Evolutionary conservation across 345 rosid species (phyloP).

Genomic region (Euphorbia peplus): DNA sequence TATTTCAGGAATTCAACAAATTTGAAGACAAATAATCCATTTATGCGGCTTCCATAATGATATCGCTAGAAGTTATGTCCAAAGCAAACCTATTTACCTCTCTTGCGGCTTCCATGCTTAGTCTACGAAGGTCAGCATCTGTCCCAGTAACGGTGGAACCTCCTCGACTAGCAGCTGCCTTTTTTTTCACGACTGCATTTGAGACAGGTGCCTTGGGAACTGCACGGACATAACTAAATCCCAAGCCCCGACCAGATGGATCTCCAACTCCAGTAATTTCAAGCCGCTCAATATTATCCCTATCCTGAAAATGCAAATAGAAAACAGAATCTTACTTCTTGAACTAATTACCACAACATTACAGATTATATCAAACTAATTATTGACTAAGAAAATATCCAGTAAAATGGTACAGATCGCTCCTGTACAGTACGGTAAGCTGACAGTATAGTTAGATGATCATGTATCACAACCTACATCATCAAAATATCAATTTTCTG

Average conservation of each 20-base stretch:
- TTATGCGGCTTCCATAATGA: not conserved
- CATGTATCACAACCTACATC: not conserved
- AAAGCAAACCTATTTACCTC: slow-evolving; percentile 52
- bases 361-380: not conserved
- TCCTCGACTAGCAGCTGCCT: slow-evolving; percentile 79
- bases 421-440: not conserved
- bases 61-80: not conserved
- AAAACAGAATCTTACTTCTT: not conserved
- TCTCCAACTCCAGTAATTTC: slow-evolving; percentile 99
- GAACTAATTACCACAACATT: not conserved
- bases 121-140: slow-evolving; percentile 97
- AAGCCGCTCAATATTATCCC: slow-evolving; percentile 92
- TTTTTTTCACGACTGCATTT: slow-evolving; percentile 70
- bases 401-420: not conserved
- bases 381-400: not conserved
- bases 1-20: not conserved
- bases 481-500: not conserved
- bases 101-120: slow-evolving; percentile 99
- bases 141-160: slow-evolving; percentile 94
- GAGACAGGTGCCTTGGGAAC: slow-evolving; percentile 86
- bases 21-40: not conserved
- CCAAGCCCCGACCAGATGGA: slow-evolving; percentile 97
- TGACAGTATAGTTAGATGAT: not conserved
- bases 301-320: slow-evolving; percentile 51
- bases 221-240: slow-evolving; percentile 92